These are phyloP conservation scores for Stephanodiscus minutulus DNA, from an alignment of 108 stramenopile genomes.

Conservation along the genomic window DNA sequence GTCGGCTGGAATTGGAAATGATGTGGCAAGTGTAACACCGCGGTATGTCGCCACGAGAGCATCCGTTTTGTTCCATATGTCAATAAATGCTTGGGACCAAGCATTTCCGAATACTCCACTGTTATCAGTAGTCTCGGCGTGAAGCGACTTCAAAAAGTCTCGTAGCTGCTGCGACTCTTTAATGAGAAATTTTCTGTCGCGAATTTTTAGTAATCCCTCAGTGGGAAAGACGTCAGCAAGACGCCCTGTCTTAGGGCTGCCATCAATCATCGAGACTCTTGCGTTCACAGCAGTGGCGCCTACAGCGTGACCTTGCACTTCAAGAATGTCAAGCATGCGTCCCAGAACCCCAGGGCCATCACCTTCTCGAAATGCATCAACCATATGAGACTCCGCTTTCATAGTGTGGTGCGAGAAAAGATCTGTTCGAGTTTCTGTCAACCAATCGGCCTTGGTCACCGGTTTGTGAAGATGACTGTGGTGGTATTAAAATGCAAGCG, in stretches of 20 bases:
- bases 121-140: constrained; percentile 22
- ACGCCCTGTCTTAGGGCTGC: constrained; percentile 30
- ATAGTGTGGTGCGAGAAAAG: constrained; percentile 37
- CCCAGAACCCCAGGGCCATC: constrained; percentile 47
- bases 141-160: constrained; percentile 19
- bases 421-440: constrained; percentile 34
- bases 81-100: constrained; percentile 49
- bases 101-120: constrained; percentile 40
- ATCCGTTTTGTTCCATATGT: constrained; percentile 31
- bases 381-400: constrained; percentile 26
- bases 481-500: not conserved
- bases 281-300: constrained; percentile 33
- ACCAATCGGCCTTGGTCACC: constrained; percentile 33
- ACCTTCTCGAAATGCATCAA: constrained; percentile 38
- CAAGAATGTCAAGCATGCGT: constrained; percentile 45
- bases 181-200: constrained; percentile 11
- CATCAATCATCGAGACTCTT: constrained; percentile 37
- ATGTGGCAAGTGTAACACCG: constrained; percentile 2
- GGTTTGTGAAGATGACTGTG: constrained; percentile 22
- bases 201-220: constrained; percentile 17
- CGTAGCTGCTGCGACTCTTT: constrained; percentile 16
- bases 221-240: constrained; percentile 34
- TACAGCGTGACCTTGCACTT: constrained; percentile 28
- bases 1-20: constrained; percentile 1
- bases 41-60: constrained; percentile 4